These are phyloP conservation scores for Ambrosia hybrid DNA, from an alignment of 140 eudicot genomes.

Conservation along the genomic window DNA sequence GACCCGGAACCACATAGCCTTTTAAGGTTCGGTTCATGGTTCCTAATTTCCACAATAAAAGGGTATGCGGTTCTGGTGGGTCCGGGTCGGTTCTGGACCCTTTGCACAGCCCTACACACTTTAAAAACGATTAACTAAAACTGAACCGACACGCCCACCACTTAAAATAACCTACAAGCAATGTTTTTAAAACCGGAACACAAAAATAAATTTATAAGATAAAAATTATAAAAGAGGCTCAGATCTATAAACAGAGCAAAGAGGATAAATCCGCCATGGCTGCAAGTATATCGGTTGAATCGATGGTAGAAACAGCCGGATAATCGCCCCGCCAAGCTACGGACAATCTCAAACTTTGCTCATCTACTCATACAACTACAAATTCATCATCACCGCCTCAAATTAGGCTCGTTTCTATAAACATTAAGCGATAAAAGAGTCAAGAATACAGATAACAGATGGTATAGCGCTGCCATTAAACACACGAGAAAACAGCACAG, in stretches of 20 bases:
- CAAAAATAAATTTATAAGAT: background rate
- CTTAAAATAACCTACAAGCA: too few relatives aligned
- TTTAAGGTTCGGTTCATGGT: too few relatives aligned
- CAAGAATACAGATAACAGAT: background rate
- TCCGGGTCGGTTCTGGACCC: too few relatives aligned
- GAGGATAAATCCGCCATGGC: slow-evolving; percentile 36
- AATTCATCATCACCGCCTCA: slow-evolving; percentile 31
- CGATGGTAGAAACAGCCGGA: slow-evolving; percentile 20
- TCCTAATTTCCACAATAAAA: too few relatives aligned
- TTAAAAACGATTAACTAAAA: too few relatives aligned
- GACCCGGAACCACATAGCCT: too few relatives aligned
- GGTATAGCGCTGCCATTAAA: background rate
- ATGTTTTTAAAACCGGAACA: too few relatives aligned
- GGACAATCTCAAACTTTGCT: slow-evolving; percentile 27
- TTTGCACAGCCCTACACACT: too few relatives aligned
- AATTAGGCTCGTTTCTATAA: too few relatives aligned
- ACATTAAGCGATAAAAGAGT: background rate
- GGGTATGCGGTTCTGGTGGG: too few relatives aligned
- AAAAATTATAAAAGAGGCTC: slow-evolving; percentile 18
- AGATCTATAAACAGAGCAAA: slow-evolving; percentile 25
- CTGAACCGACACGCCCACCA: too few relatives aligned
- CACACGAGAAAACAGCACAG: too few relatives aligned
- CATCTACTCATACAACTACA: slow-evolving; percentile 29
- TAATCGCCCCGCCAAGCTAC: slow-evolving; percentile 44
- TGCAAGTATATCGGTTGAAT: slow-evolving; percentile 25